Conservation (phyloP, 2,329 filamentous ascomycete genomes). For the Hyphodiscus sp. region DNA sequence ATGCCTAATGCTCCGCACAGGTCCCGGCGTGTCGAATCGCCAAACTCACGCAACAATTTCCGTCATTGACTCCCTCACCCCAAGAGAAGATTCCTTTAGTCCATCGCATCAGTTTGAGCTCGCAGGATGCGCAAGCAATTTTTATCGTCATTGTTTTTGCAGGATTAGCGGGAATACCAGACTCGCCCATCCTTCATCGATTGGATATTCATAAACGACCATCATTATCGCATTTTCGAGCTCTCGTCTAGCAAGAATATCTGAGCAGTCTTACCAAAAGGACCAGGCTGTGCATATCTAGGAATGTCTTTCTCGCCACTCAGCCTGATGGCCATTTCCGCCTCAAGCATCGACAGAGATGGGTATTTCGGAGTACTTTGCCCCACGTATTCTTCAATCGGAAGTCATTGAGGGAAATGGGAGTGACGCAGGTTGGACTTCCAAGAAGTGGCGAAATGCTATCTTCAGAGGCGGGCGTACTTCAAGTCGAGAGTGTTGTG, state of each 20-base stretch:
- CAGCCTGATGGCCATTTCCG: slow-evolving; percentile 1
- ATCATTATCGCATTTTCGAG: slow-evolving; percentile 19
- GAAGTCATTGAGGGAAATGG: slow-evolving; percentile 12
- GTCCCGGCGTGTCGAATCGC: slow-evolving; percentile 18
- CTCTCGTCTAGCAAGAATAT: slow-evolving; percentile 18
- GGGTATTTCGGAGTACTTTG: neutral
- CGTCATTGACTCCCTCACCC: slow-evolving; percentile 22
- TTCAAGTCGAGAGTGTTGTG: slow-evolving; percentile 5
- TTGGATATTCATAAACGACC: slow-evolving; percentile 22
- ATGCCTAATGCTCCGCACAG: slow-evolving; percentile 22
- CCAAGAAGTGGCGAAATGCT: slow-evolving; percentile 26
- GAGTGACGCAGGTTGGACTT: slow-evolving; percentile 19
- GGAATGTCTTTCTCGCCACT: slow-evolving; percentile 3
- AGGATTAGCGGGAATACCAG: slow-evolving; percentile 28
- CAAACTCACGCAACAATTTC: slow-evolving; percentile 20
- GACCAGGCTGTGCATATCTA: slow-evolving; percentile 1
- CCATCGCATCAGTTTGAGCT: slow-evolving; percentile 5
- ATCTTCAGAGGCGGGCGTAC: slow-evolving; percentile 11
- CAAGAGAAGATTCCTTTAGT: neutral
- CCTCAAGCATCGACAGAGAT: slow-evolving; percentile 3
- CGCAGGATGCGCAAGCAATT: slow-evolving; percentile 21
- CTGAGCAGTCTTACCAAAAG: slow-evolving; percentile 21
- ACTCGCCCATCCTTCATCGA: slow-evolving; percentile 24
- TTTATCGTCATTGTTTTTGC: slow-evolving; percentile 24
- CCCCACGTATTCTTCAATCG: neutral